Evolutionary conservation across 2,329 filamentous ascomycete genomes (phyloP).

Genomic region (Fusarium algeriense): DNA sequence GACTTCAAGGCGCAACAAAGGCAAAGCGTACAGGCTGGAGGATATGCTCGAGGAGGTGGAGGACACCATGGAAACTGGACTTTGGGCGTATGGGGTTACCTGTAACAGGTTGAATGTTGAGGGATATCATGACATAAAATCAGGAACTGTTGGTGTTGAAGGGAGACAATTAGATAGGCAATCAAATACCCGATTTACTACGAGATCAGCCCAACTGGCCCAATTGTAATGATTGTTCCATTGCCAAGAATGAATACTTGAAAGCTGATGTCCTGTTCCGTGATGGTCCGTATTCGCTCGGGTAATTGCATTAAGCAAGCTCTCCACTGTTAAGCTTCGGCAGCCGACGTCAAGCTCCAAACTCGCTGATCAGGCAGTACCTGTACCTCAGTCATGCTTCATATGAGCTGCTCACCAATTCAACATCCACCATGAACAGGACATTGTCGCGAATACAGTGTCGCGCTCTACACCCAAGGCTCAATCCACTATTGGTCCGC

Average conservation of each 20-base stretch:
- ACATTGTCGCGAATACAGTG: constrained; percentile 46
- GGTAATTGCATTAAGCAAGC: constrained; percentile 51
- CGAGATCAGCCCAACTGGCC: neutral
- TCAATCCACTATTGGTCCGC: constrained; percentile 29
- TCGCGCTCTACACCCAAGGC: constrained; percentile 35
- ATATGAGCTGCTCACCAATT: constrained; percentile 41
- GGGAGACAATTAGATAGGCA: constrained; percentile 4
- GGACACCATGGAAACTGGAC: constrained; percentile 68
- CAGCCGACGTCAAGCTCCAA: constrained; percentile 32
- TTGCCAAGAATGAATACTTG: constrained; percentile 8
- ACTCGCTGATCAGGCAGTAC: constrained; percentile 18
- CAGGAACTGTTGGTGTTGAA: neutral
- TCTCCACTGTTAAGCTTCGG: constrained; percentile 37
- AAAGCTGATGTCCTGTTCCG: constrained; percentile 21
- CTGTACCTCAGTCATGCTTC: constrained; percentile 22
- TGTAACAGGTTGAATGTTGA: constrained; percentile 46
- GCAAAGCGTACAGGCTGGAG: constrained; percentile 73
- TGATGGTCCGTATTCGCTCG: constrained; percentile 37
- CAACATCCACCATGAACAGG: constrained; percentile 50
- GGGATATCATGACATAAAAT: constrained; percentile 13
- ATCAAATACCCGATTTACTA: constrained; percentile 30
- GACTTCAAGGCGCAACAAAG: constrained; percentile 69
- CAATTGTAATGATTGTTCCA: constrained; percentile 3
- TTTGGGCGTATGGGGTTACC: constrained; percentile 70
- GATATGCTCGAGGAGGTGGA: constrained; percentile 55